Evolutionary conservation across 1,139 yeast species (phyloP).

Genomic region (Suhomyces ambrosiae): DNA sequence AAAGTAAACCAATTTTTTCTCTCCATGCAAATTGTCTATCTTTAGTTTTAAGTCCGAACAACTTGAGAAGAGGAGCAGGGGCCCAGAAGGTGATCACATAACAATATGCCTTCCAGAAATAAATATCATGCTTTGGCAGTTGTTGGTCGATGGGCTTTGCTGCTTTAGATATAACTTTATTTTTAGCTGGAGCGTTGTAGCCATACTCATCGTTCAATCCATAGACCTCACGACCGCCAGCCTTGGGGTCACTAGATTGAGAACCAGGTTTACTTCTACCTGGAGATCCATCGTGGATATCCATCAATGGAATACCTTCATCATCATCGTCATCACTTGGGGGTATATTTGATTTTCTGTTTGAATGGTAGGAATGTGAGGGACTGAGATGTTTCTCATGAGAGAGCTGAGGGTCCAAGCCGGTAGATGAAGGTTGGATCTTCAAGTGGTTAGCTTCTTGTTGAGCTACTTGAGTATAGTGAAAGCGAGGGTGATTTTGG

Average conservation of each 20-base stretch:
- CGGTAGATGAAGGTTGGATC: slow-evolving; percentile 74
- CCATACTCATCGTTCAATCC: slow-evolving; percentile 63
- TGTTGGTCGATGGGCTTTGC: slow-evolving; percentile 15
- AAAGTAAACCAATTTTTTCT: slow-evolving; percentile 84
- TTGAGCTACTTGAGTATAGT: slow-evolving; percentile 79
- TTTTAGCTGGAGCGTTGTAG: slow-evolving; percentile 28
- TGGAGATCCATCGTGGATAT: slow-evolving; percentile 25
- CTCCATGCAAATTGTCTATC: slow-evolving; percentile 96
- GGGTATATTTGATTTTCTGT: slow-evolving; percentile 4
- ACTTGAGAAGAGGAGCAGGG: slow-evolving; percentile 68
- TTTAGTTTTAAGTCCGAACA: slow-evolving; percentile 77
- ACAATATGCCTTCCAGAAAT: slow-evolving; percentile 84
- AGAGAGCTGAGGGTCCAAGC: slow-evolving; percentile 57
- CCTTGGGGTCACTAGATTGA: slow-evolving; percentile 2
- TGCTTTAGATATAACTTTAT: slow-evolving; percentile 29
- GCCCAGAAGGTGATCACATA: slow-evolving; percentile 87
- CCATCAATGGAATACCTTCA: slow-evolving; percentile 52
- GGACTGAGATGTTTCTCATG: slow-evolving; percentile 6
- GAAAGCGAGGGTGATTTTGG: slow-evolving; percentile 72
- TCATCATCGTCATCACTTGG: slow-evolving; percentile 27
- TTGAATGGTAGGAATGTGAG: slow-evolving; percentile 8
- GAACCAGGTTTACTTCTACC: slow-evolving; percentile 4
- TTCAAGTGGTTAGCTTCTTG: slow-evolving; percentile 64
- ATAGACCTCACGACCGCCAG: slow-evolving; percentile 51
- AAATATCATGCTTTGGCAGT: slow-evolving; percentile 36